Base-by-base conservation (phyloP, 305 asterid species). In the Fraxinus nigra region DNA sequence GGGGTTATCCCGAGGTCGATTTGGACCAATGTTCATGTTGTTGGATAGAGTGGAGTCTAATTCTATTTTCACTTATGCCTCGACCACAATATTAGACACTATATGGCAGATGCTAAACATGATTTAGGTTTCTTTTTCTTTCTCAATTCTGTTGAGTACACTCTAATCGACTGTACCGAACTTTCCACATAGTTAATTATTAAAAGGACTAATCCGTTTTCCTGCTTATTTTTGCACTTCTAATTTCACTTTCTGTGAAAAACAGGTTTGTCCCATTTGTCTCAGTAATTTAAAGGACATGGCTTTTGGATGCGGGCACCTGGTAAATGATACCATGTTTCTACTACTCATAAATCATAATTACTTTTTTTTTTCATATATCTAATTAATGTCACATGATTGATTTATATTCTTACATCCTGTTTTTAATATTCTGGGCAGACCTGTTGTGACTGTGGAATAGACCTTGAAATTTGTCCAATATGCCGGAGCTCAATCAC, bases 251-350 rank as follows among this genome's bases (percentile, higher is more conserved):
- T 86, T 43, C 75, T 82, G 69, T 22, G 4, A 30, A 28, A 69
- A 33, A 72, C 90, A 92, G 92, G 70, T 89, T 34, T 92, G 94
- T 84, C 89, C 89, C 69, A 87, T 92, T 46, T 91, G 97, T 59
- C 87, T 84, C 73, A 87, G 83, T 79, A 88, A 85, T 48, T 76
- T 83, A 16, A 90, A 85, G 83, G 89, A 90, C 87, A 87, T 90
- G 93, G 97, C 92, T 46, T 90, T 89, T 81, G 91, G 93, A 43
- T 92, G 93, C 69, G 97, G 97, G 13, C 97, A 92, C 85, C 93
- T 90, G 94, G 93, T 90, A 83, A 80, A 48, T 3, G 28, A 24
- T n/a, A 18, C 28, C 38, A 20, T 13, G 20, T 20, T 76, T 35
- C 34, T 70, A 18, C 54, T 34, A 7, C 10, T 80, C 18, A 24